These are phyloP conservation scores for Rhodomyrtus psidioides DNA, from an alignment of 441 rosid species.

Conservation along the genomic window DNA sequence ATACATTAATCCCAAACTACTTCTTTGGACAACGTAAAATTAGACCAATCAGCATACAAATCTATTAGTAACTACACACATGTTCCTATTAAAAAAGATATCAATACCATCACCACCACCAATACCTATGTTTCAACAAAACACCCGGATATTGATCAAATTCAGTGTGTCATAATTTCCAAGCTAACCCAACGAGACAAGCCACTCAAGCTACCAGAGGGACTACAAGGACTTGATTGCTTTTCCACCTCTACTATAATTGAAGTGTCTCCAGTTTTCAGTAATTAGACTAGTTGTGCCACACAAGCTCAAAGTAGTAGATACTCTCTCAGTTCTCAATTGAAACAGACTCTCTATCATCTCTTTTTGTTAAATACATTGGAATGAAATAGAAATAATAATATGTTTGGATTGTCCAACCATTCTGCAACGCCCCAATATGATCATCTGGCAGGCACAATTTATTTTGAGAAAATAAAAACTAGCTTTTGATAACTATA, in stretches of 20 bases:
- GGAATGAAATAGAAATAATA: neutral
- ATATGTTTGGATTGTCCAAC: neutral
- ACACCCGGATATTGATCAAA: neutral
- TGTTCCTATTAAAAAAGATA: neutral
- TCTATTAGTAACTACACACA: neutral
- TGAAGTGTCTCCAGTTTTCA: neutral
- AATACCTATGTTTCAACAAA: neutral
- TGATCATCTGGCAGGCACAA: neutral
- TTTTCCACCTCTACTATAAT: neutral
- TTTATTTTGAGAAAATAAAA: neutral
- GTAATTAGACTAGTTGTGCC: neutral
- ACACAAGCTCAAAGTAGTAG: neutral
- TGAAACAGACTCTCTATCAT: neutral
- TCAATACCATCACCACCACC: neutral
- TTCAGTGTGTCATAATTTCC: neutral
- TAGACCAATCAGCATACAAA: neutral
- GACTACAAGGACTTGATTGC: neutral
- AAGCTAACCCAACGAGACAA: neutral
- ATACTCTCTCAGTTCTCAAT: neutral
- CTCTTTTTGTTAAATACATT: neutral
- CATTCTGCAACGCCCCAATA: neutral
- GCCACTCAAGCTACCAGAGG: neutral
- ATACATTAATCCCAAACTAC: neutral
- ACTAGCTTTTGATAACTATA: neutral
- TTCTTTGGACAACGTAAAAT: neutral